A percentile compares a stretch with the other conserved stretches of the same genome.
Conservation (phyloP, 352 stramenopile genomes). For the Pythium aristosporum region DNA sequence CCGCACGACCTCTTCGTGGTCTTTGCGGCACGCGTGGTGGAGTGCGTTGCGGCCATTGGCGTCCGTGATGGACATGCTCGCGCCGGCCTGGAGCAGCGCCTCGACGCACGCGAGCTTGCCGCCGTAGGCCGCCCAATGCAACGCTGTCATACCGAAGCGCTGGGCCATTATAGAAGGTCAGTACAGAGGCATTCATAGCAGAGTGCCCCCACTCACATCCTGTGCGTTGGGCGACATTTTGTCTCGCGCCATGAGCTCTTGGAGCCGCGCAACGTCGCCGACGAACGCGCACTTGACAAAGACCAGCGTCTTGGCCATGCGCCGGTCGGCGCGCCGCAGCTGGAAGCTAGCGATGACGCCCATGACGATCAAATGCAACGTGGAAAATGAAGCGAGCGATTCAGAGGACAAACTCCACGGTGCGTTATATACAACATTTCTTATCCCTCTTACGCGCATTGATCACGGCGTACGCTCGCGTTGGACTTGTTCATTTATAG, state of each 20-base stretch:
- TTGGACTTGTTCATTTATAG: too few species aligned
- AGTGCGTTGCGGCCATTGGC: constrained; percentile 66
- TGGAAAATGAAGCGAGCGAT: too few species aligned
- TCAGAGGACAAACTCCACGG: too few species aligned
- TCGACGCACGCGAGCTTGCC: constrained; percentile 54
- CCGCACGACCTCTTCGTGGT: constrained; percentile 60
- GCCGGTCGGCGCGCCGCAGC: constrained; percentile 23
- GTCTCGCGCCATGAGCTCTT: constrained; percentile 46
- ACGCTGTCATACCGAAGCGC: constrained; percentile 79
- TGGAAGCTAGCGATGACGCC: constrained; percentile 26
- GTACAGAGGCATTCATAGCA: constrained; percentile 41
- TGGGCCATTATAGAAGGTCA: constrained; percentile 16
- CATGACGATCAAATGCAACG: constrained; percentile 8
- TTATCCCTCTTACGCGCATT: too few species aligned
- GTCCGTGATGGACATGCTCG: constrained; percentile 37
- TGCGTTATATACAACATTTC: too few species aligned
- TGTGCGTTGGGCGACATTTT: constrained; percentile 52
- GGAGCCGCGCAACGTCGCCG: constrained; percentile 45
- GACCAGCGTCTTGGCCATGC: constrained; percentile 38
- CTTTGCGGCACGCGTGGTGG: constrained; percentile 75
- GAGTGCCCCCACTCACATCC: constrained; percentile 63
- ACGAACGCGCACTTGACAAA: constrained; percentile 64
- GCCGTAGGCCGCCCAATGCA: constrained; percentile 74
- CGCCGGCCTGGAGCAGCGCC: constrained; percentile 52
- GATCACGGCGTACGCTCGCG: too few species aligned